These are phyloP conservation scores for Botrytis hyacinthi DNA, from an alignment of 2,329 filamentous ascomycete species.

Conservation along the genomic window DNA sequence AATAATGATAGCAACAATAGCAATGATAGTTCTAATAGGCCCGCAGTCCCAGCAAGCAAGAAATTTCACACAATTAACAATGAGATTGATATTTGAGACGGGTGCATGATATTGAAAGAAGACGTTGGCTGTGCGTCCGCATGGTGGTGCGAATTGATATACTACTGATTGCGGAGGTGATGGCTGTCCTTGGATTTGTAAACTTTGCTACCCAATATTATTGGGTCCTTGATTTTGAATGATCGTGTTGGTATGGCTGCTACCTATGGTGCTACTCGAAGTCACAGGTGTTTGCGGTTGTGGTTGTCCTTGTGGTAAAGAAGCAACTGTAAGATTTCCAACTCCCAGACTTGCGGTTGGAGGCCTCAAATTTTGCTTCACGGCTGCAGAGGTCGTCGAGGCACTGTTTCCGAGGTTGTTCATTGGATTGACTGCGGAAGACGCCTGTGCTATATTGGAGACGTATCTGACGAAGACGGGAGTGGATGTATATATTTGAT, in stretches of 20 bases:
- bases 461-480: background rate
- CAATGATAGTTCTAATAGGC: background rate
- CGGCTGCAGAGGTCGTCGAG: background rate
- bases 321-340: background rate
- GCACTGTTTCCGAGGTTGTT: background rate
- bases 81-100: background rate
- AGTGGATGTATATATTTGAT: background rate
- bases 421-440: background rate
- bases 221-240: background rate
- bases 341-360: no score
- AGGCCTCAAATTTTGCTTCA: background rate
- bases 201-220: background rate
- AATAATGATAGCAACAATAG: background rate
- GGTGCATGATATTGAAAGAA: background rate
- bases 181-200: background rate
- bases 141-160: background rate
- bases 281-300: background rate
- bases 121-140: background rate
- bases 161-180: background rate
- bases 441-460: background rate
- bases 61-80: background rate
- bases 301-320: background rate
- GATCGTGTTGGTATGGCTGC: background rate
- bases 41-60: constrained; percentile 1
- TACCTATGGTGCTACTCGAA: background rate